A percentile compares a stretch with the other conserved stretches of the same genome.
These are phyloP conservation scores for Cladophialophora immunda DNA, from an alignment of 2,329 filamentous ascomycete genomes.

Conservation along the genomic window DNA sequence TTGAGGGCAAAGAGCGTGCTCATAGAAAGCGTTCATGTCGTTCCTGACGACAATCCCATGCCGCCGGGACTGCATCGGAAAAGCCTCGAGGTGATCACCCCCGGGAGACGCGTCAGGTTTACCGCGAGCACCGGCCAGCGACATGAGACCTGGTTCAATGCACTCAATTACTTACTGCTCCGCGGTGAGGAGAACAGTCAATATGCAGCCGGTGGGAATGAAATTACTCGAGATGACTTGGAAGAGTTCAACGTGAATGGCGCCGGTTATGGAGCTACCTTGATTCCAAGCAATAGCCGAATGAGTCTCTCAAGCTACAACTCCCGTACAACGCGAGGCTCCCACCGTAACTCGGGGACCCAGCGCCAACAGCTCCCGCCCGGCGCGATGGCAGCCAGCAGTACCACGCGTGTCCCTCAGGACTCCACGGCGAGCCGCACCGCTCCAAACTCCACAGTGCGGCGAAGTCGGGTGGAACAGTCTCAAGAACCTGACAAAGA, in stretches of 20 bases:
- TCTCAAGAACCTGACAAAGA: slow-evolving; percentile 57
- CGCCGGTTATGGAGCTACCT: slow-evolving; percentile 62
- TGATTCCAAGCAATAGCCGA: slow-evolving; percentile 53
- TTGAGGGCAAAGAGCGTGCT: slow-evolving; percentile 86
- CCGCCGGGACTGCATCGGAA: slow-evolving; percentile 94
- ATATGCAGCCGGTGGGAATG: slow-evolving; percentile 59
- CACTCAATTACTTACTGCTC: slow-evolving; percentile 88
- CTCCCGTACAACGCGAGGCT: slow-evolving; percentile 73
- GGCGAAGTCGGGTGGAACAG: slow-evolving; percentile 48
- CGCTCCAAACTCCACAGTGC: slow-evolving; percentile 35
- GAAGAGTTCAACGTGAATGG: slow-evolving; percentile 94
- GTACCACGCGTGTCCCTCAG: slow-evolving; percentile 46
- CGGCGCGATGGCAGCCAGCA: slow-evolving; percentile 47
- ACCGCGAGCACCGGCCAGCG: slow-evolving; percentile 92
- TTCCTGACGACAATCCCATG: slow-evolving; percentile 93
- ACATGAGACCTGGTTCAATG: slow-evolving; percentile 99
- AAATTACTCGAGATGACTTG: slow-evolving; percentile 67
- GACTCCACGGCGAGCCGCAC: slow-evolving; percentile 43
- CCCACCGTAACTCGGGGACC: slow-evolving; percentile 47
- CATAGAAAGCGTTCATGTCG: slow-evolving; percentile 90
- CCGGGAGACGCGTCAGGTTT: slow-evolving; percentile 88
- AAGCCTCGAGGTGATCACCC: slow-evolving; percentile 88
- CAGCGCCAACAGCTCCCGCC: slow-evolving; percentile 48
- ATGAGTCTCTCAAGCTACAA: slow-evolving; percentile 80
- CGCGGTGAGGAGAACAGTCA: slow-evolving; percentile 65